These are phyloP conservation scores for Aureobasidium mangrovei DNA, from an alignment of 2,329 filamentous ascomycete genomes.

Conservation along the genomic window DNA sequence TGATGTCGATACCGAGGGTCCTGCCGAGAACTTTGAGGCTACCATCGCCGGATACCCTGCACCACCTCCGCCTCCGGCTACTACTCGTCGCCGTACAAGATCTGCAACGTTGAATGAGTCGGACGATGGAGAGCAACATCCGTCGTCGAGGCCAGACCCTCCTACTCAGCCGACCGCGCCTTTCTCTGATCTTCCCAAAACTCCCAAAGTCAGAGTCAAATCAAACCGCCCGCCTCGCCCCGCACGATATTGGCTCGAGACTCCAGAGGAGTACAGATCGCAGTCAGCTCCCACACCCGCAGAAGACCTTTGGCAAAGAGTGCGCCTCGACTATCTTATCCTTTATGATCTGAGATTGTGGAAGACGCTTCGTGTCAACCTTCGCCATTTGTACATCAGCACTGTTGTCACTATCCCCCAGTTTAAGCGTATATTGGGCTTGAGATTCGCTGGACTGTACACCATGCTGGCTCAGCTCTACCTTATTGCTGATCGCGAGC, in stretches of 20 bases:
- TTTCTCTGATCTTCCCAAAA: slow-evolving; percentile 70
- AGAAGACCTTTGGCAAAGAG: slow-evolving; percentile 81
- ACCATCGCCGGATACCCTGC: slow-evolving; percentile 68
- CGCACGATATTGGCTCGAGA: slow-evolving; percentile 78
- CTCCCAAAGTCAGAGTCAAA: slow-evolving; percentile 50
- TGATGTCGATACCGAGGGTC: slow-evolving; percentile 47
- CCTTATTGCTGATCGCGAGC: slow-evolving; percentile 89
- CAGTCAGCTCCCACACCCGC: slow-evolving; percentile 48
- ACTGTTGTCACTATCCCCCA: slow-evolving; percentile 92
- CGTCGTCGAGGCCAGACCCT: slow-evolving; percentile 35
- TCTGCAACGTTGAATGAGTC: slow-evolving; percentile 33
- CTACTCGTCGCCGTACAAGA: slow-evolving; percentile 7
- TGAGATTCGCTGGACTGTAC: slow-evolving; percentile 92
- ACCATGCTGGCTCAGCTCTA: slow-evolving; percentile 90
- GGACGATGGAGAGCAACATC: slow-evolving; percentile 51
- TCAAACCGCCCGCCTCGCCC: slow-evolving; percentile 50
- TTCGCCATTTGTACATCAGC: slow-evolving; percentile 89
- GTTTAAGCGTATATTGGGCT: slow-evolving; percentile 87
- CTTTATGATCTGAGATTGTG: slow-evolving; percentile 91
- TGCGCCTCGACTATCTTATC: slow-evolving; percentile 88
- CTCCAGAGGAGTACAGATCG: slow-evolving; percentile 55
- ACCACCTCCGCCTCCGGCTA: slow-evolving; percentile 50
- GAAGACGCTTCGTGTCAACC: slow-evolving; percentile 87
- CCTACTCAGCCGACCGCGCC: slow-evolving; percentile 53
- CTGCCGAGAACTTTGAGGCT: slow-evolving; percentile 66